phyloP scores from a whole-genome alignment of 306 rosid species.

The Datisca glomerata region DNA sequence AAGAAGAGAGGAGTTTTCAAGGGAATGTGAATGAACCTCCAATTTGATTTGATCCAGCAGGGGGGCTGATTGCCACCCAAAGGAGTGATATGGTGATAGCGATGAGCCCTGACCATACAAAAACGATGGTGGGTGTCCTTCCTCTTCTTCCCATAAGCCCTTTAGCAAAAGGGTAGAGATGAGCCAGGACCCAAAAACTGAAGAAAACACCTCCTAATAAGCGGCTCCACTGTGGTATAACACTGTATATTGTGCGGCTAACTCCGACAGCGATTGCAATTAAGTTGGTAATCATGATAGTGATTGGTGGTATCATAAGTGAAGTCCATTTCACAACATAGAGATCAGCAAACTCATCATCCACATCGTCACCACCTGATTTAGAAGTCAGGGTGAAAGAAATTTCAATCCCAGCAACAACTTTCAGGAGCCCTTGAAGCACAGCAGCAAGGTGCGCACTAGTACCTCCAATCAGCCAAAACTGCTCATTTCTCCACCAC shows the following conservation, averaged over 20 bases:
- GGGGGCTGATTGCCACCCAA: slow-evolving; percentile 95
- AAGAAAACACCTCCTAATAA: slow-evolving; percentile 90
- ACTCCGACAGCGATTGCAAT: slow-evolving; percentile 88
- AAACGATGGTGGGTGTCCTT: slow-evolving; percentile 91
- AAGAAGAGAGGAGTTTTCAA: too few species aligned
- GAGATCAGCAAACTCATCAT: slow-evolving; percentile 85
- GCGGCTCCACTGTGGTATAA: slow-evolving; percentile 84
- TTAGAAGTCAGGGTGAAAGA: slow-evolving; percentile 89
- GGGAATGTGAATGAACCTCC: slow-evolving; percentile 94
- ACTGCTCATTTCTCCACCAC: slow-evolving; percentile 99
- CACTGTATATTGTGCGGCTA: slow-evolving; percentile 82
- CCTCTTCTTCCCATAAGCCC: slow-evolving; percentile 97
- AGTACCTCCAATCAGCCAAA: slow-evolving; percentile 96
- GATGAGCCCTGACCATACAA: slow-evolving; percentile 93
- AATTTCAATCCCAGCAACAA: slow-evolving; percentile 88
- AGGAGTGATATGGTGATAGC: slow-evolving; percentile 90
- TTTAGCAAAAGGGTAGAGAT: slow-evolving; percentile 90
- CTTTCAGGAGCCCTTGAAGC: slow-evolving; percentile 82
- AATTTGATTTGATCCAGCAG: slow-evolving; percentile 49
- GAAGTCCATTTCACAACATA: slow-evolving; percentile 81
- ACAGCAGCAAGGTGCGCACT: slow-evolving; percentile 98
- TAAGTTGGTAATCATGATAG: slow-evolving; percentile 80
- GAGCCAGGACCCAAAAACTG: slow-evolving; percentile 94
- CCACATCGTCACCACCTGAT: slow-evolving; percentile 72
- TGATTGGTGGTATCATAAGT: slow-evolving; percentile 86